phyloP scores from a whole-genome alignment of 495 filamentous ascomycete species.

The Podospora tetraspora region DNA sequence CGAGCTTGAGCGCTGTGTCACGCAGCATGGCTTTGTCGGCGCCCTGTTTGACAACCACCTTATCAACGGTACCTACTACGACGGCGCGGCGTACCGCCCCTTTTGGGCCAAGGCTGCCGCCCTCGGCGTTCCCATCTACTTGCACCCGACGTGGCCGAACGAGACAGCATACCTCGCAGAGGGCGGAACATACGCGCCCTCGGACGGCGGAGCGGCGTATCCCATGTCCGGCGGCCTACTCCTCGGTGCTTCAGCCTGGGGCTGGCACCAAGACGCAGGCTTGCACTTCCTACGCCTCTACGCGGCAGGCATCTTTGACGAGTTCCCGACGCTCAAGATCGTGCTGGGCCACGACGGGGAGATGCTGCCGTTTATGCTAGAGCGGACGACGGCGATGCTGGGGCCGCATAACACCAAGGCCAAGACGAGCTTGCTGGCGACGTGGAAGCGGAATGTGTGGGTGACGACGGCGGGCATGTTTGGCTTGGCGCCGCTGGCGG shows the following conservation, averaged over 20 bases:
- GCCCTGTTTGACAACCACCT: constrained; percentile 52
- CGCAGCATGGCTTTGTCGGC: constrained; percentile 48
- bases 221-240: constrained; percentile 16
- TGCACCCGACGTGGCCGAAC: constrained; percentile 49
- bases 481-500: constrained; percentile 49
- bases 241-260: constrained; percentile 37
- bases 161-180: constrained; percentile 31
- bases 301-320: constrained; percentile 43
- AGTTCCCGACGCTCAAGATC: constrained; percentile 52
- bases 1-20: constrained; percentile 46
- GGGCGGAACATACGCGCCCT: constrained; percentile 42
- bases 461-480: constrained; percentile 61
- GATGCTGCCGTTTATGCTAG: constrained; percentile 59
- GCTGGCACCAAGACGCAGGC: constrained; percentile 45
- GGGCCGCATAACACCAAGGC: neutral
- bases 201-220: neutral
- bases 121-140: constrained; percentile 54
- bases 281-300: constrained; percentile 35
- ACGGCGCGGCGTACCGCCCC: constrained; percentile 38
- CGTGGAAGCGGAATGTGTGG: constrained; percentile 55
- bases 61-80: constrained; percentile 44
- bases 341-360: constrained; percentile 66
- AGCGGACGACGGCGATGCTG: constrained; percentile 49
- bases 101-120: constrained; percentile 46
- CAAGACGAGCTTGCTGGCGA: constrained; percentile 27